Percentiles rank a stretch among this genome's conserved stretches.
These are phyloP conservation scores for Rhizopogon rudus DNA, from an alignment of 768 basidiomycete species.

Conservation along the genomic window DNA sequence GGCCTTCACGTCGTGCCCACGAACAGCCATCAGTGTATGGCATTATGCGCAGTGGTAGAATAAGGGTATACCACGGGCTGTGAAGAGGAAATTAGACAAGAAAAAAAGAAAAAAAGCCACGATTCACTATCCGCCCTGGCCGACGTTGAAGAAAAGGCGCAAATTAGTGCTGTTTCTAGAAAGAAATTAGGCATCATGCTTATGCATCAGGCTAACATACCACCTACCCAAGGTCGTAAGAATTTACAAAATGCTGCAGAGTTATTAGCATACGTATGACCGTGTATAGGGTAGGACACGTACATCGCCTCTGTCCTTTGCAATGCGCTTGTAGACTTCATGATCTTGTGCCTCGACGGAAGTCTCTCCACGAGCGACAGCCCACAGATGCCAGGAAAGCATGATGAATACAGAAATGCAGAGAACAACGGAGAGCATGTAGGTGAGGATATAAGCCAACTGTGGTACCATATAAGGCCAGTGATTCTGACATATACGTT, in stretches of 20 bases:
- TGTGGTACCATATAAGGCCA: constrained; percentile 69
- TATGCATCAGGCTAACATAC: neutral
- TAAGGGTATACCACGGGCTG: constrained; percentile 74
- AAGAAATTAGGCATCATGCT: neutral
- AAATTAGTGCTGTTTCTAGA: constrained; percentile 61
- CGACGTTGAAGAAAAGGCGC: constrained; percentile 83
- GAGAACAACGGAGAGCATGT: constrained; percentile 71
- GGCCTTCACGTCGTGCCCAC: constrained; percentile 71
- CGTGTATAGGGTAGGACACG: constrained; percentile 14
- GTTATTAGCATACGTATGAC: neutral
- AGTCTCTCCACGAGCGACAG: constrained; percentile 73
- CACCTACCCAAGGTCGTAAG: constrained; percentile 81
- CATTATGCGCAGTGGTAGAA: constrained; percentile 73
- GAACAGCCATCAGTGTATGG: constrained; percentile 83
- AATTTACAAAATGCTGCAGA: constrained; percentile 74
- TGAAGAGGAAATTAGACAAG: neutral
- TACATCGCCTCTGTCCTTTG: constrained; percentile 67
- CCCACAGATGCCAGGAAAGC: constrained; percentile 68
- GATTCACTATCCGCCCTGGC: constrained; percentile 75
- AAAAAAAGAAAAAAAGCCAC: neutral
- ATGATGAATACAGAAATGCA: constrained; percentile 71
- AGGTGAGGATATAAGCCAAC: constrained; percentile 65
- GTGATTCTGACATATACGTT: constrained; percentile 15
- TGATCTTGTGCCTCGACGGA: constrained; percentile 90
- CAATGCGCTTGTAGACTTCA: constrained; percentile 66